A percentile compares a stretch with the other conserved stretches of the same genome.
These are phyloP conservation scores for Lentinula sp. DNA, from an alignment of 768 basidiomycete species.

Conservation along the genomic window DNA sequence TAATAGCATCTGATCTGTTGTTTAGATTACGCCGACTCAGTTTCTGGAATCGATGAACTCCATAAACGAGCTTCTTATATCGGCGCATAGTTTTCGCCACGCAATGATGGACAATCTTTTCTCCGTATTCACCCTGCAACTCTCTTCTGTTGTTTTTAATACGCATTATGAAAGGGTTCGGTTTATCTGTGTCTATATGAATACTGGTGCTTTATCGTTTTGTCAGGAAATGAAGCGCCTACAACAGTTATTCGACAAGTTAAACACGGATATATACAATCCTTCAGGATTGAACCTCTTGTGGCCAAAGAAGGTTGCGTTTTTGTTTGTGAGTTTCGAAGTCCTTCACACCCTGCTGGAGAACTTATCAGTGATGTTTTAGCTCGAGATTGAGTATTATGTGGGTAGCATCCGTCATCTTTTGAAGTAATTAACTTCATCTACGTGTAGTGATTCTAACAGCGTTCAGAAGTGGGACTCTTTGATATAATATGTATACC, in stretches of 20 bases:
- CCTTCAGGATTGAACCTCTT: slow-evolving; percentile 83
- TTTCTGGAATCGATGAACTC: slow-evolving; percentile 88
- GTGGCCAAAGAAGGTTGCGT: slow-evolving; percentile 80
- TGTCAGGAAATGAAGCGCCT: slow-evolving; percentile 74
- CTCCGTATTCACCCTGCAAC: slow-evolving; percentile 74
- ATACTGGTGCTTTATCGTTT: not conserved
- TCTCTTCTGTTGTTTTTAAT: slow-evolving; percentile 60
- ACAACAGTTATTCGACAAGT: slow-evolving; percentile 50
- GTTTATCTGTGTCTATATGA: not conserved
- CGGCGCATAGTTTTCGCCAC: slow-evolving; percentile 70
- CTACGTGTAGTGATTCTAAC: not conserved
- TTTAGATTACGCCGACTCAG: slow-evolving; percentile 82
- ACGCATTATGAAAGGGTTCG: slow-evolving; percentile 81
- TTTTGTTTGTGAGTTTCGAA: slow-evolving; percentile 75
- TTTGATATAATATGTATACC: too few species aligned
- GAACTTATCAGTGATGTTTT: not conserved
- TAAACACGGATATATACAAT: slow-evolving; percentile 76
- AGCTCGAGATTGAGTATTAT: slow-evolving; percentile 97
- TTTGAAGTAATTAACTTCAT: not conserved
- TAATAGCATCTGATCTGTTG: not conserved
- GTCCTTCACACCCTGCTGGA: not conserved
- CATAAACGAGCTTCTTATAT: slow-evolving; percentile 83
- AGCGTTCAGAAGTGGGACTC: too few species aligned
- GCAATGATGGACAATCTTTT: slow-evolving; percentile 76
- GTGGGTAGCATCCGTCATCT: slow-evolving; percentile 37